These are phyloP conservation scores for Tolypocladium capitatum DNA, from an alignment of 2,329 filamentous ascomycete species.

Conservation along the genomic window DNA sequence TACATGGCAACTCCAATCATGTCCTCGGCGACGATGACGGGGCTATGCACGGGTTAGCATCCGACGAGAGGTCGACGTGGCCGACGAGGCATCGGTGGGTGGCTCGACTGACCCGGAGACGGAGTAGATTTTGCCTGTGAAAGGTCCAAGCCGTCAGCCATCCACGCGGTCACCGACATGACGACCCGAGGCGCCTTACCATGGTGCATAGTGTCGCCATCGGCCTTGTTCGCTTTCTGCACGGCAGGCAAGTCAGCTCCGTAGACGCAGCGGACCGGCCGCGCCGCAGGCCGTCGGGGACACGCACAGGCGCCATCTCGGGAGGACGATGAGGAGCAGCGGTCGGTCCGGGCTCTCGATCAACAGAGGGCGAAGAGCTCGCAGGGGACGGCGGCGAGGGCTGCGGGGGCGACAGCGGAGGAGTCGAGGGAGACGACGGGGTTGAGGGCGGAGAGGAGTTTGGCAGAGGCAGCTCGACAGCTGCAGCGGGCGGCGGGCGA, in stretches of 20 bases:
- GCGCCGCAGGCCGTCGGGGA: constrained; percentile 6
- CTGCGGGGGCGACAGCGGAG: constrained; percentile 17
- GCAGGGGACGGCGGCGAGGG: constrained; percentile 16
- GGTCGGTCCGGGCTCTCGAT: constrained; percentile 13
- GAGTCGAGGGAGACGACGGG: constrained; percentile 18
- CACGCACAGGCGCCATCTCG: constrained; percentile 45
- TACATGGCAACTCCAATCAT: constrained; percentile 99
- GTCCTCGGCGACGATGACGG: constrained; percentile 92
- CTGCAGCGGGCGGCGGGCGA: constrained; percentile 9
- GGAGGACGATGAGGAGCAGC: constrained; percentile 16
- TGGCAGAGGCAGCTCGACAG: constrained; percentile 25
- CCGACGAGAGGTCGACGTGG: background rate
- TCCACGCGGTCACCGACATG: background rate
- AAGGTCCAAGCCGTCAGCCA: constrained; percentile 13
- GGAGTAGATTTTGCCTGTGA: constrained; percentile 48
- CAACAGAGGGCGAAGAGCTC: constrained; percentile 11
- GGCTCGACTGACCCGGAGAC: constrained; percentile 42
- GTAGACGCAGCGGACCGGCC: constrained; percentile 5
- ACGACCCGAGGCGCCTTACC: constrained; percentile 20
- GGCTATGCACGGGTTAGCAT: constrained; percentile 33
- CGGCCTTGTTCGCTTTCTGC: constrained; percentile 21
- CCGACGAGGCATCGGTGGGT: background rate
- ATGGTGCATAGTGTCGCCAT: constrained; percentile 23
- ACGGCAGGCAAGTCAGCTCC: constrained; percentile 9
- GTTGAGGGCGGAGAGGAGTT: constrained; percentile 28